These are phyloP conservation scores for Daldinia childiae DNA, from an alignment of 495 filamentous ascomycete species.

Conservation along the genomic window DNA sequence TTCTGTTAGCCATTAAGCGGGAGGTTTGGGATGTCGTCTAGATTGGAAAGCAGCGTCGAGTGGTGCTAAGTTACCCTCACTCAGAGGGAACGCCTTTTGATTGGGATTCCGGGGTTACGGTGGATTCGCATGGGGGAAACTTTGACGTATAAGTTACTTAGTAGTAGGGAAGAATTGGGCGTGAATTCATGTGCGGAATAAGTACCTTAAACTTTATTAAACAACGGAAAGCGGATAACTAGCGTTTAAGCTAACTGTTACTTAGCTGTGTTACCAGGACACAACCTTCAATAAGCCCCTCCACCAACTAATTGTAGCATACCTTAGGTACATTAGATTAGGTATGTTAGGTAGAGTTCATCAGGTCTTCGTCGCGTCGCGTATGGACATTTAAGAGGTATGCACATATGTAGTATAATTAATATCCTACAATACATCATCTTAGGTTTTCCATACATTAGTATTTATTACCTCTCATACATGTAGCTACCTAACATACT, in stretches of 20 bases:
- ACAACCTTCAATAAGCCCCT: background rate
- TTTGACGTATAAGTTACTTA: background rate
- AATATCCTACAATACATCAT: slow-evolving; percentile 5
- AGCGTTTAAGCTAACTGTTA: background rate
- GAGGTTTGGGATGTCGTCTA: slow-evolving; percentile 24
- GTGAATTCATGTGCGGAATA: background rate
- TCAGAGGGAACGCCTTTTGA: slow-evolving; percentile 22
- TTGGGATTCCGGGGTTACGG: slow-evolving; percentile 16
- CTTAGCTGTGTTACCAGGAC: slow-evolving; percentile 1
- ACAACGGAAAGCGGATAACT: too few relatives aligned
- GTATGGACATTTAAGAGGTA: too few relatives aligned
- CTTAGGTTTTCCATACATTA: slow-evolving; percentile 12
- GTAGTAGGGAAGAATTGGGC: background rate
- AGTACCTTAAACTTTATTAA: background rate
- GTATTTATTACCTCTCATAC: background rate
- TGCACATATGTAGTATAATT: background rate
- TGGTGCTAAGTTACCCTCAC: background rate
- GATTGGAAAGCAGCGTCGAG: slow-evolving; percentile 33
- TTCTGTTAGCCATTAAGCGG: slow-evolving; percentile 27
- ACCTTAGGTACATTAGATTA: too few relatives aligned
- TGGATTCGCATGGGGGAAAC: background rate
- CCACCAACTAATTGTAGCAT: too few relatives aligned
- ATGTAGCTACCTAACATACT: too few relatives aligned
- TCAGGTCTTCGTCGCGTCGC: slow-evolving; percentile 6
- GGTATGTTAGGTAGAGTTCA: background rate